These are phyloP conservation scores for Berberis vulgaris DNA, from an alignment of 164 flowering plant species.

Conservation along the genomic window DNA sequence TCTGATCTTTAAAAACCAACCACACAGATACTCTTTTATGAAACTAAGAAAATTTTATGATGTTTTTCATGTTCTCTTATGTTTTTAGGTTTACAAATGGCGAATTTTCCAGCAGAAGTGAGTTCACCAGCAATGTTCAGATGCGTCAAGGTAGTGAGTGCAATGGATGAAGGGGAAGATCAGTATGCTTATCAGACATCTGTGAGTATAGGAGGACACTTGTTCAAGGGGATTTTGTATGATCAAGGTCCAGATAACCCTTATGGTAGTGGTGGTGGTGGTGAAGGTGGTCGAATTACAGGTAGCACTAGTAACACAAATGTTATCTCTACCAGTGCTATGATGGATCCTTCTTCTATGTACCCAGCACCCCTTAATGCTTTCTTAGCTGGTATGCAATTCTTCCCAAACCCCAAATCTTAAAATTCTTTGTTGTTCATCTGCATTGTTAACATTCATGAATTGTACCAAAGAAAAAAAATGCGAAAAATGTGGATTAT, in stretches of 20 bases:
- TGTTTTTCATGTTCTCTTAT: constrained; percentile 1
- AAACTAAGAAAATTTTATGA: not conserved
- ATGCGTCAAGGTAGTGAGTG: constrained; percentile 42
- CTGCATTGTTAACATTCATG: not conserved
- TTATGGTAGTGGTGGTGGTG: constrained; percentile 22
- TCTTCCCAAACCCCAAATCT: constrained; percentile 66
- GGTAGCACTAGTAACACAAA: constrained; percentile 6
- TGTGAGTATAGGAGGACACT: constrained; percentile 80
- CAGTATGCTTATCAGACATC: constrained; percentile 78
- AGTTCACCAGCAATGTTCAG: constrained; percentile 46
- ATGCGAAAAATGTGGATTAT: constrained; percentile 3
- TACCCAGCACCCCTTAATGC: constrained; percentile 64
- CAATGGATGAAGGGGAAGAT: constrained; percentile 45
- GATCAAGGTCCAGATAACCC: constrained; percentile 67
- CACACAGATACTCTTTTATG: constrained; percentile 1
- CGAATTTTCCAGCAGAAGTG: constrained; percentile 48
- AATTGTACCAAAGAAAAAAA: not conserved
- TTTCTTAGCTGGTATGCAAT: constrained; percentile 81
- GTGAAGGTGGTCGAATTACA: constrained; percentile 28
- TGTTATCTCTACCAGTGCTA: constrained; percentile 6
- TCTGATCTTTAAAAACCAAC: too few species aligned
- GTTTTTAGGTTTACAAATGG: constrained; percentile 52
- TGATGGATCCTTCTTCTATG: constrained; percentile 56
- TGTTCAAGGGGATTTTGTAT: constrained; percentile 82
- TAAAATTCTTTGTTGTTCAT: constrained; percentile 11